Percentiles rank a stretch among this genome's conserved stretches.
Conservation (phyloP, 306 rosid genomes). For the Trifolium pratense region DNA sequence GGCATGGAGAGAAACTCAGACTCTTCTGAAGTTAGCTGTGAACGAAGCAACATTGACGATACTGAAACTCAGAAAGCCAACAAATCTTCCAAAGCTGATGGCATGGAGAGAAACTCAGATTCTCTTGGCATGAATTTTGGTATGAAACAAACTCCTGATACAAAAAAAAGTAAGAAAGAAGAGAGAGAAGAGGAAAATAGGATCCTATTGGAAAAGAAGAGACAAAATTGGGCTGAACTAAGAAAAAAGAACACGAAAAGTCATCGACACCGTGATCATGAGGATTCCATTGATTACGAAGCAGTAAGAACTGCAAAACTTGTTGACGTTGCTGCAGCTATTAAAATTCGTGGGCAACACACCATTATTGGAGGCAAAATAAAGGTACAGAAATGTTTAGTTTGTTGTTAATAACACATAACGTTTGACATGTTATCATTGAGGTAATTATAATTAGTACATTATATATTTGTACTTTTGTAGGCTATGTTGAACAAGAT, state of each 20-base stretch:
- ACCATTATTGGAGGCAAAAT: constrained; percentile 52
- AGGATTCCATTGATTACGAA: constrained; percentile 70
- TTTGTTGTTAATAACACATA: not conserved
- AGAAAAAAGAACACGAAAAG: constrained; percentile 30
- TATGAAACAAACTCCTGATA: not conserved
- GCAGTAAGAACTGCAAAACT: constrained; percentile 55
- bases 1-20: not conserved
- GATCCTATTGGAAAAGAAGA: constrained; percentile 28
- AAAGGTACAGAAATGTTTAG: constrained; percentile 40
- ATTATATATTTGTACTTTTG: constrained; percentile 12
- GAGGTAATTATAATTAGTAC: not conserved
- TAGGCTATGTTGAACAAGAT: constrained; percentile 50
- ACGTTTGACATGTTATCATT: constrained; percentile 12
- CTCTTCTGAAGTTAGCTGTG: not conserved
- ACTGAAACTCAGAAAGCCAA: not conserved
- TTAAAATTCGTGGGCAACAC: constrained; percentile 70
- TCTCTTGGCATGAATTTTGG: not conserved
- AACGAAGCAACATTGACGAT: not conserved
- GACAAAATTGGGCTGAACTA: constrained; percentile 53
- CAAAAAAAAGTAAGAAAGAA: not conserved
- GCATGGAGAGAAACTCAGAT: not conserved
- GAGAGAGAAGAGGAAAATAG: constrained; percentile 31
- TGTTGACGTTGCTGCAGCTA: constrained; percentile 51
- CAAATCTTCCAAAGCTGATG: constrained; percentile 2
- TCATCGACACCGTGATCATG: constrained; percentile 30